A percentile compares a stretch with the other conserved stretches of the same genome.
Conservation (phyloP, 2,329 filamentous ascomycete species). For the Venturia pyrina region DNA sequence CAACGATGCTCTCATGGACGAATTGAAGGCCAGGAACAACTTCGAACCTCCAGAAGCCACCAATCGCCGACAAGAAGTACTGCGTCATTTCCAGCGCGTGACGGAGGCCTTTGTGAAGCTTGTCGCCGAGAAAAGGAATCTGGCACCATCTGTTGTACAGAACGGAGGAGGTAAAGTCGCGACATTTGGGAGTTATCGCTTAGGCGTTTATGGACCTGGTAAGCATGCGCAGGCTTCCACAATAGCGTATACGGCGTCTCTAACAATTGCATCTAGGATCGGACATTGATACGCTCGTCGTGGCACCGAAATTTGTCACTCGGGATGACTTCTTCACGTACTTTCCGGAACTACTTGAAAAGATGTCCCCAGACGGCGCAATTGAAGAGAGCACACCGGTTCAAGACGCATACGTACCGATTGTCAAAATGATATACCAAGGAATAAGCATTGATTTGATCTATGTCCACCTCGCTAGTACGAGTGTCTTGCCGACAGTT, state of each 20-base stretch:
- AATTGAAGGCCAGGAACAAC: constrained; percentile 81
- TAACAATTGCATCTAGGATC: constrained; percentile 49
- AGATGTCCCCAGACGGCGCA: constrained; percentile 65
- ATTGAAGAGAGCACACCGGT: constrained; percentile 81
- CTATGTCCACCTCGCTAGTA: constrained; percentile 34
- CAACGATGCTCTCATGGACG: constrained; percentile 70
- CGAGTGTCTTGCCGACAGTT: constrained; percentile 45
- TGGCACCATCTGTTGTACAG: constrained; percentile 68
- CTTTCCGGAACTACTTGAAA: constrained; percentile 70
- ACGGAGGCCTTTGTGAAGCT: constrained; percentile 78
- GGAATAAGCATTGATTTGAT: constrained; percentile 94
- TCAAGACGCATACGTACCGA: constrained; percentile 84
- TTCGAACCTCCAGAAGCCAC: constrained; percentile 81
- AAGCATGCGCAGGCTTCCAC: not conserved
- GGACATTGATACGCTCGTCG: constrained; percentile 93
- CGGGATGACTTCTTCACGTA: constrained; percentile 86
- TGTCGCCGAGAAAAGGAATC: constrained; percentile 63
- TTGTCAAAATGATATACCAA: constrained; percentile 90
- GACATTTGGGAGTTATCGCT: constrained; percentile 88
- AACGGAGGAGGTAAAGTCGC: constrained; percentile 87
- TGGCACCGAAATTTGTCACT: constrained; percentile 79
- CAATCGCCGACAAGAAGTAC: constrained; percentile 67
- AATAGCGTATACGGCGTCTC: not conserved
- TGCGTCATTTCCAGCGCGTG: constrained; percentile 67
- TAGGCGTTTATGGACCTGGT: constrained; percentile 79